These are phyloP conservation scores for Stromatinia cepivora DNA, from an alignment of 2,329 filamentous ascomycete species.

Conservation along the genomic window DNA sequence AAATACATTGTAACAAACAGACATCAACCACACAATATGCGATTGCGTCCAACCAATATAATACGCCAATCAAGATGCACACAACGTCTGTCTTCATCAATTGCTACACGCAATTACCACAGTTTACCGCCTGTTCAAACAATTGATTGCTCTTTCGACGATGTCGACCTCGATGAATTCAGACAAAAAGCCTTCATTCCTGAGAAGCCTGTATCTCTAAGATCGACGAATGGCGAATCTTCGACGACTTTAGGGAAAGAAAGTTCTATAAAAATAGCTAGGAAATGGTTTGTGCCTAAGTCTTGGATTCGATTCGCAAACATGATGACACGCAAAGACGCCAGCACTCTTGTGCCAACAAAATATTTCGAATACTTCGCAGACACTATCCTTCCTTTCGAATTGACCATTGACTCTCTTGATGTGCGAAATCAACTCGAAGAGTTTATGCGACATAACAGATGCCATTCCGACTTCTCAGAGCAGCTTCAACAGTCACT, in stretches of 20 bases:
- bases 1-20: background rate
- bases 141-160: slow-evolving; percentile 27
- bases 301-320: background rate
- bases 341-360: slow-evolving; percentile 14
- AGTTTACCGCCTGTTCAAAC: slow-evolving; percentile 22
- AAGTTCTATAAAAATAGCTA: slow-evolving; percentile 54
- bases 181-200: slow-evolving; percentile 53
- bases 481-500: background rate
- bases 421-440: background rate
- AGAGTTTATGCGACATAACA: background rate
- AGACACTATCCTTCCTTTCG: slow-evolving; percentile 56
- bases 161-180: slow-evolving; percentile 49
- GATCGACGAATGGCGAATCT: slow-evolving; percentile 27
- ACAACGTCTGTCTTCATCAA: background rate
- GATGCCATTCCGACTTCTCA: background rate
- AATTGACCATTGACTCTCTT: slow-evolving; percentile 46
- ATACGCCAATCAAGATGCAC: background rate
- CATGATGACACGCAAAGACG: too few relatives aligned
- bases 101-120: background rate
- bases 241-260: slow-evolving; percentile 30
- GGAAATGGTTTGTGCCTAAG: slow-evolving; percentile 58
- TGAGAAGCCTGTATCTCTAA: slow-evolving; percentile 54
- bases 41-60: background rate
- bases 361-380: slow-evolving; percentile 45
- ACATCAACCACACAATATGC: slow-evolving; percentile 16